Evolutionary conservation across 2,329 filamentous ascomycete genomes (phyloP), one percentile per base, ranked within the genome.

Genomic region (Penicillium sp.): DNA sequence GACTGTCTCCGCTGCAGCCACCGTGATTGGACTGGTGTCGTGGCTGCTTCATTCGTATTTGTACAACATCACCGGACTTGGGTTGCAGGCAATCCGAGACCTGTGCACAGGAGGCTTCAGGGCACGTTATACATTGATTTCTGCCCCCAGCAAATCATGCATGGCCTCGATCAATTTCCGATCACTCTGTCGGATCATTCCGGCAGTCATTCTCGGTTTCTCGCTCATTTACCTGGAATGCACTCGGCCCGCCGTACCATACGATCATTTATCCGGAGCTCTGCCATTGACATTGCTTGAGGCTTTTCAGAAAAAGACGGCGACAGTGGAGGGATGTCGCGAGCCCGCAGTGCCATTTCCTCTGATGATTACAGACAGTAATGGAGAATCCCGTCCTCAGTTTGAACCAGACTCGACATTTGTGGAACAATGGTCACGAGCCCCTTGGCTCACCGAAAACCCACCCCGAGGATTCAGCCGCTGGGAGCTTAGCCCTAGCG

Each of bases 201-300:
- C 62, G 13, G 26, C 53, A 9, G 55, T 61, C 2, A 54, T 63
- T 16, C 57, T 65, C 2, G 52, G 58, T 10, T 39, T 66, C 2
- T 67, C 70, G 13, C 56, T 75, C 13, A 43, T 72, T 16, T 60
- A 69, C 35, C 56, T 73, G 29, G 57, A 65, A 42, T 9, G 61
- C 13, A 58, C 55, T 18, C 66, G 72, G 9, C 72, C 72, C 4
- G 51, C 57, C 14, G 61, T 70, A n/a, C 72, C 73, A 0, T 75
- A 71, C 38, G 64, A 68, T 11, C 73, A 75, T 55, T 65, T 73
- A 26, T 70, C 70, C 0, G 65, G 65, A 13, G 68, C 72, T 0
- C 60, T 75, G 27, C 72, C 73, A 3, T 65, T 71, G 48, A 70
- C 68, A 0, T 40, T 75, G 13, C 62, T 71, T 16, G 67, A 72